Evolutionary conservation across 1,284 basidiomycete species (phyloP).

Genomic region (Leccinum discolor): DNA sequence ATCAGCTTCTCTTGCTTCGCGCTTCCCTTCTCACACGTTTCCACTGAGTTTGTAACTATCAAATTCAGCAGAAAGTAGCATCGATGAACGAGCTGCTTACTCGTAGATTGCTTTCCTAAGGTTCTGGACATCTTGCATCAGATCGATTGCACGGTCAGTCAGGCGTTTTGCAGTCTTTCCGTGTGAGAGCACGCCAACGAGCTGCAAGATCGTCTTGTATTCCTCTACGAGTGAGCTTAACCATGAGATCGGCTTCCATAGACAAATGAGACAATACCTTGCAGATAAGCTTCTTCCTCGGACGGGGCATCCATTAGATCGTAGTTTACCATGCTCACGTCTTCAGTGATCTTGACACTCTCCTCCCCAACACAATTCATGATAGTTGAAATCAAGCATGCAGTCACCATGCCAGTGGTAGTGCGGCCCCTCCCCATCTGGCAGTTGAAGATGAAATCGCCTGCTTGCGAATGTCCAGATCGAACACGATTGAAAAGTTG

Average conservation of each 20-base stretch:
- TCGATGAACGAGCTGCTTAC: slow-evolving; percentile 42
- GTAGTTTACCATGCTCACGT: slow-evolving; percentile 45
- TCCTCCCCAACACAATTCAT: slow-evolving; percentile 56
- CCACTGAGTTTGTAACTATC: slow-evolving; percentile 87
- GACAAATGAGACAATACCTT: slow-evolving; percentile 50
- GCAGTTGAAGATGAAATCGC: slow-evolving; percentile 88
- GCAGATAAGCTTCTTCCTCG: slow-evolving; percentile 85
- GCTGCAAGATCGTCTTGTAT: slow-evolving; percentile 95
- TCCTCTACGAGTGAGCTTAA: slow-evolving; percentile 62
- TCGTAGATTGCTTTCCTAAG: slow-evolving; percentile 91
- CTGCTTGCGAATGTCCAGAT: slow-evolving; percentile 59
- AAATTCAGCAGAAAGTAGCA: slow-evolving; percentile 3
- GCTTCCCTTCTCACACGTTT: slow-evolving; percentile 79
- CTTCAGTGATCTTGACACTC: slow-evolving; percentile 41
- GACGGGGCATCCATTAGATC: slow-evolving; percentile 77
- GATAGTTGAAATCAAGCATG: slow-evolving; percentile 84
- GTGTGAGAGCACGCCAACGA: slow-evolving; percentile 87
- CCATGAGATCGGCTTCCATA: background rate
- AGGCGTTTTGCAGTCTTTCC: slow-evolving; percentile 93
- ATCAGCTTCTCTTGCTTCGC: slow-evolving; percentile 75
- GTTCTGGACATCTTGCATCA: slow-evolving; percentile 95
- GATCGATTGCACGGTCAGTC: slow-evolving; percentile 87
- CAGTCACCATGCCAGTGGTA: slow-evolving; percentile 94
- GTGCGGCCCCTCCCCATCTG: slow-evolving; percentile 84
- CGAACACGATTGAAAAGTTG: slow-evolving; percentile 78